These are phyloP conservation scores for Dioscorea zingiberensis DNA, from an alignment of 106 monocot genomes.

Conservation along the genomic window DNA sequence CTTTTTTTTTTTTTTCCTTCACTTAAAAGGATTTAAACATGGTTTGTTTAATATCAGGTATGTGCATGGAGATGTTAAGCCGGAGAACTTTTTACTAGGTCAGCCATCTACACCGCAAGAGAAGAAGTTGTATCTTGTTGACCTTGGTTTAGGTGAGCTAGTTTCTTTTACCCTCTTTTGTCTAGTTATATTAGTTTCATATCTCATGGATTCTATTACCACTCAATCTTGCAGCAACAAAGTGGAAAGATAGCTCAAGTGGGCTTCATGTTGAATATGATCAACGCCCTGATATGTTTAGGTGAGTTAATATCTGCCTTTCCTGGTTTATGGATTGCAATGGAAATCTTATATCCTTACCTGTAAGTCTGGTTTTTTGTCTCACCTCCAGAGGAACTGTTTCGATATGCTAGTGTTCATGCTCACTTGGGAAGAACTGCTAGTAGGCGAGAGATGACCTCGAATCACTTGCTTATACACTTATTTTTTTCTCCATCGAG, in stretches of 20 bases:
- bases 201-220: neutral
- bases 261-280: slow-evolving; percentile 77
- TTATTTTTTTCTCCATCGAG: slow-evolving; percentile 73
- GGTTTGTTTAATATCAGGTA: no score
- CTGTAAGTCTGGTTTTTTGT: no score
- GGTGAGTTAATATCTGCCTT: slow-evolving; percentile 12
- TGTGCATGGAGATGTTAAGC: slow-evolving; percentile 48
- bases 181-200: neutral
- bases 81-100: slow-evolving; percentile 40
- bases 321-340: no score
- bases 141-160: slow-evolving; percentile 31
- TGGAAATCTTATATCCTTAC: no score
- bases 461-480: slow-evolving; percentile 91
- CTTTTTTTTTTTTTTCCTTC: neutral
- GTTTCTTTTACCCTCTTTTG: neutral
- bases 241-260: slow-evolving; percentile 57
- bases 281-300: slow-evolving; percentile 83
- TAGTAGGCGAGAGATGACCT: slow-evolving; percentile 89
- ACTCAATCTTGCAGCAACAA: slow-evolving; percentile 47
- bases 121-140: slow-evolving; percentile 37
- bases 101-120: slow-evolving; percentile 26
- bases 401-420: slow-evolving; percentile 89
- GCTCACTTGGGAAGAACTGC: slow-evolving; percentile 89
- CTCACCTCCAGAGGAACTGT: slow-evolving; percentile 92
- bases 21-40: no score